These are phyloP conservation scores for Striga hermonthica DNA, from an alignment of 305 asterid genomes.

Conservation along the genomic window DNA sequence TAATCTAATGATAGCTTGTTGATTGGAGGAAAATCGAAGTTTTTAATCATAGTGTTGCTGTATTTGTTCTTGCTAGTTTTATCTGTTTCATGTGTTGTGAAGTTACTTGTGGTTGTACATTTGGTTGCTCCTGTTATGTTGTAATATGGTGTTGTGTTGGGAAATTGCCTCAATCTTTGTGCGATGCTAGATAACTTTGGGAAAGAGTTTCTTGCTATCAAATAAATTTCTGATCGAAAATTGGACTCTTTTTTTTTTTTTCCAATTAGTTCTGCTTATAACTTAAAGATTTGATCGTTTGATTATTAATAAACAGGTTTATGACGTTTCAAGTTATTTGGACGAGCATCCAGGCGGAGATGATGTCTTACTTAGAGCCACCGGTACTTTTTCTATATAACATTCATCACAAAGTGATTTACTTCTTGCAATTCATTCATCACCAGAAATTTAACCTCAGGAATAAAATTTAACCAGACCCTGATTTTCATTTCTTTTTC, in stretches of 20 bases:
- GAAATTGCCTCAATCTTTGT: neutral
- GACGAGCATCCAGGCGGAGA: conserved; percentile 98
- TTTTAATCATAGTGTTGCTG: neutral
- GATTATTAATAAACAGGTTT: conserved; percentile 57
- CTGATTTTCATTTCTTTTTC: neutral
- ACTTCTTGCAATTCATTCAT: neutral
- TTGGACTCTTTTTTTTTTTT: neutral
- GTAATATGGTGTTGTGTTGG: no score
- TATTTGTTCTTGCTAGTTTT: neutral
- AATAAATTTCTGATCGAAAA: neutral
- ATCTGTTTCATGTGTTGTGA: neutral
- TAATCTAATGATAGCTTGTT: neutral
- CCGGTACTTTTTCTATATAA: conserved; percentile 43
- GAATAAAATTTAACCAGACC: neutral
- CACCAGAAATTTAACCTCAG: neutral
- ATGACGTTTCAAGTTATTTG: conserved; percentile 79
- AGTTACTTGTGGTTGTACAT: no score
- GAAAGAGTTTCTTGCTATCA: neutral
- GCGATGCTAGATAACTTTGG: neutral
- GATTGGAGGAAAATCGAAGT: neutral
- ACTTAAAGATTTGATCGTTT: conserved; percentile 7
- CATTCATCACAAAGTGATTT: neutral
- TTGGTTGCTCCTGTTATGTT: neutral
- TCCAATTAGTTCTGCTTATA: neutral
- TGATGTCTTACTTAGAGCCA: conserved; percentile 59